Percentiles rank a stretch among this genome's conserved stretches.
Evolutionary conservation across 345 rosid genomes (phyloP).

Genomic region (Boechera divaricarpa): DNA sequence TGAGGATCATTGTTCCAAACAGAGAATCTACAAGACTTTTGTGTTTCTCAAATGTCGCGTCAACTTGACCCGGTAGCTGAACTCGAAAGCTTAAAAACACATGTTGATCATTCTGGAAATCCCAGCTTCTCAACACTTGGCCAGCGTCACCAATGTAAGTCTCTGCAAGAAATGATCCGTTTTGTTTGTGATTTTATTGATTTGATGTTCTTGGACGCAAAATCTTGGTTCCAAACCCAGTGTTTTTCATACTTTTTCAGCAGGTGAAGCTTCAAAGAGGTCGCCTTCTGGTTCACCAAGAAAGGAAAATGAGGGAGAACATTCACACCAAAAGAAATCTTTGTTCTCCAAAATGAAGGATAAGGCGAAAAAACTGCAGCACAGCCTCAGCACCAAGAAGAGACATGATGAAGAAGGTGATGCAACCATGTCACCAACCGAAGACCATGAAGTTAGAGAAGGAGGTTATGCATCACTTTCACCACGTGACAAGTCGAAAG

Average conservation of each 20-base stretch:
- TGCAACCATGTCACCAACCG: conserved; percentile 54
- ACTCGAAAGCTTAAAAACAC: conserved; percentile 44
- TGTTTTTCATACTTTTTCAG: conserved; percentile 30
- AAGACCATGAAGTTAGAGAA: conserved; percentile 50
- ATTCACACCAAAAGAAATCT: conserved; percentile 58
- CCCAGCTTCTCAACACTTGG: conserved; percentile 50
- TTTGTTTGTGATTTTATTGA: neutral
- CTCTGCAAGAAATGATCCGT: neutral
- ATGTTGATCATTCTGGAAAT: conserved; percentile 44
- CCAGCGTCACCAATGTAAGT: conserved; percentile 60
- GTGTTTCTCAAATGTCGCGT: conserved; percentile 29
- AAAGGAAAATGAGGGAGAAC: conserved; percentile 55
- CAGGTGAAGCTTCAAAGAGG: conserved; percentile 53
- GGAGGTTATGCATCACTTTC: conserved; percentile 50
- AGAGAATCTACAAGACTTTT: conserved; percentile 22
- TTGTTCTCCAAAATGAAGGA: conserved; percentile 74
- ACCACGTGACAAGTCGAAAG: conserved; percentile 55
- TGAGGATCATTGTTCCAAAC: conserved; percentile 2
- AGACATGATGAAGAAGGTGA: conserved; percentile 54
- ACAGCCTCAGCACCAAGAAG: conserved; percentile 58
- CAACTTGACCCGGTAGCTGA: conserved; percentile 44
- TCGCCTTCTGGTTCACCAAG: conserved; percentile 45
- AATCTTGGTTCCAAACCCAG: neutral
- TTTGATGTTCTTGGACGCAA: conserved; percentile 11
- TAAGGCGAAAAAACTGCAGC: conserved; percentile 64